These are phyloP conservation scores for Leccinum truebloodii DNA, from an alignment of 768 basidiomycete species.

Conservation along the genomic window DNA sequence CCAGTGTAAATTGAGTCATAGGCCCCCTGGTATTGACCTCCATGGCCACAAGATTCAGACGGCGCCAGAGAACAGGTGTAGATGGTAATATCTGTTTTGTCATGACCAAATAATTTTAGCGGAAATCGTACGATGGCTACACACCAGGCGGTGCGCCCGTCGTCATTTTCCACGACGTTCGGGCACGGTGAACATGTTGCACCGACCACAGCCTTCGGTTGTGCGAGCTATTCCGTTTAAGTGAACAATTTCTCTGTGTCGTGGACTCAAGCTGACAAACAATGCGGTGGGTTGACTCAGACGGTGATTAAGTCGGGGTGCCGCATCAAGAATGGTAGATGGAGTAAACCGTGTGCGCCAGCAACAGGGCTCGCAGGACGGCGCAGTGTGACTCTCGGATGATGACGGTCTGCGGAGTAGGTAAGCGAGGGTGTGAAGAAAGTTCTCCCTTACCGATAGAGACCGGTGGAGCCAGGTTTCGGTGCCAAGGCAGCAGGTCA, in stretches of 20 bases:
- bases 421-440: too few relatives aligned
- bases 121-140: not conserved
- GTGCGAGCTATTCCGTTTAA: not conserved
- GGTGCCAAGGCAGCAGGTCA: not conserved
- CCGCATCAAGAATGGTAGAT: not conserved
- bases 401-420: too few relatives aligned
- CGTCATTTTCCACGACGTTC: not conserved
- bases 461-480: not conserved
- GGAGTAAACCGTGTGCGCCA: not conserved
- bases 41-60: not conserved
- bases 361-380: too few relatives aligned
- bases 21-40: not conserved
- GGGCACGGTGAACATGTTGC: not conserved
- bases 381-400: too few relatives aligned
- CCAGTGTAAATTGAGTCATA: not conserved
- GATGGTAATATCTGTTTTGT: not conserved
- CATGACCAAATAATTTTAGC: not conserved
- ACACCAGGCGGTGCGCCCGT: not conserved
- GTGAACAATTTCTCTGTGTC: not conserved
- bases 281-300: not conserved
- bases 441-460: not conserved
- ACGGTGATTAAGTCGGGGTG: not conserved
- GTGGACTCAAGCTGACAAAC: not conserved
- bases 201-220: constrained; percentile 1
- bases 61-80: not conserved